phyloP scores from a whole-genome alignment of 306 rosid species.

The Begonia masoniana region DNA sequence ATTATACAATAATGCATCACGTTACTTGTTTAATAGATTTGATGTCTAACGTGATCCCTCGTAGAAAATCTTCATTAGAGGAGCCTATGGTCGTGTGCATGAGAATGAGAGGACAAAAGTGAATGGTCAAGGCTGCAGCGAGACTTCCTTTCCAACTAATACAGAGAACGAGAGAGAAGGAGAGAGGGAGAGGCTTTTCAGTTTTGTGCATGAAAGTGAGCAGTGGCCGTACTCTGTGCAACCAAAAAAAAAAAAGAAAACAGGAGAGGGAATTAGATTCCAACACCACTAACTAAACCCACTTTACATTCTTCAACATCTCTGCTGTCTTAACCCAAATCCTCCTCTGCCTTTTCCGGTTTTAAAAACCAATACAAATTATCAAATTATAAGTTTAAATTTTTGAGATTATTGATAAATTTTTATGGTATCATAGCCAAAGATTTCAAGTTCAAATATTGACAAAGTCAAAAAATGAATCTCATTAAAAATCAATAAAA shows the following conservation, averaged over 20 bases:
- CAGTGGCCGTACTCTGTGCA: background rate
- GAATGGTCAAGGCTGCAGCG: conserved; percentile 1
- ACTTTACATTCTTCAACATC: conserved; percentile 1
- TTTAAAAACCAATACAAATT: background rate
- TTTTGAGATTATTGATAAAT: no score
- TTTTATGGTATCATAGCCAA: no score
- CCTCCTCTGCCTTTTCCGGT: background rate
- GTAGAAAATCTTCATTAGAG: no score
- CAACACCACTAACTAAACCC: conserved; percentile 7
- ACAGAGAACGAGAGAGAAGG: no score
- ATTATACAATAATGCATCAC: no score
- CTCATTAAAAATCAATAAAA: no score
- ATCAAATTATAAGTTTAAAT: no score
- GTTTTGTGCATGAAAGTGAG: conserved; percentile 12
- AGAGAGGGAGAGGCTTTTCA: no score
- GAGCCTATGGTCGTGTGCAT: background rate
- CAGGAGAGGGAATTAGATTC: conserved; percentile 23
- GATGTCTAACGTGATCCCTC: no score
- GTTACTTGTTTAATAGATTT: no score
- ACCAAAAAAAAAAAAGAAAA: background rate
- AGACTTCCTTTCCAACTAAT: conserved; percentile 8
- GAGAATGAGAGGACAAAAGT: background rate
- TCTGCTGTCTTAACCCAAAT: background rate
- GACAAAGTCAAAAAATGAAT: no score
- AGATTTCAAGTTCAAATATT: no score